These are phyloP conservation scores for Termitomyces sp. DNA, from an alignment of 768 basidiomycete genomes.

Conservation along the genomic window DNA sequence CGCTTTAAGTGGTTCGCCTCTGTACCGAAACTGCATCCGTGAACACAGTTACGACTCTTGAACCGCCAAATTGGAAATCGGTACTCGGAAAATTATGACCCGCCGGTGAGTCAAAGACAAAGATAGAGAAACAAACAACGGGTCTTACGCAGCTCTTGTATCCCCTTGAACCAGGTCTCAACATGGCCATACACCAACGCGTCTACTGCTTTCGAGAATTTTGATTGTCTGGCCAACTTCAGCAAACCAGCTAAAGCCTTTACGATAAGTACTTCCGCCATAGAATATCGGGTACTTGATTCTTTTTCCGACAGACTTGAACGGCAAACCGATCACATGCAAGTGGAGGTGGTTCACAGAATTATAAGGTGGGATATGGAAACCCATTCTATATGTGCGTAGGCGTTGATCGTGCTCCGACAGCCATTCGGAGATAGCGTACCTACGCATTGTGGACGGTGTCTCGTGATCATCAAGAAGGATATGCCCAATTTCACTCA, in stretches of 20 bases:
- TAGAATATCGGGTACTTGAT: constrained; percentile 44
- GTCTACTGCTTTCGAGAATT: constrained; percentile 50
- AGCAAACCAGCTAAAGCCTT: constrained; percentile 72
- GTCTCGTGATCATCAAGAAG: constrained; percentile 44
- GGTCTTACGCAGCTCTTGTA: background rate
- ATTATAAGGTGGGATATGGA: constrained; percentile 77
- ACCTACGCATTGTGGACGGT: constrained; percentile 42
- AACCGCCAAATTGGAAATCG: background rate
- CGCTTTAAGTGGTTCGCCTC: background rate
- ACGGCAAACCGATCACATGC: constrained; percentile 68
- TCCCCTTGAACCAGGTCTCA: constrained; percentile 13
- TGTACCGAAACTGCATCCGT: background rate
- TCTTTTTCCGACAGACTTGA: constrained; percentile 31
- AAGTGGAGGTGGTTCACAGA: constrained; percentile 70
- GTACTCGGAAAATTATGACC: background rate
- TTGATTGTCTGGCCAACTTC: constrained; percentile 53
- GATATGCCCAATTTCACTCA: constrained; percentile 39
- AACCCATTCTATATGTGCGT: constrained; percentile 53
- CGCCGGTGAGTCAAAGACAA: background rate
- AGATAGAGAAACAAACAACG: background rate
- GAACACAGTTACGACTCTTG: background rate
- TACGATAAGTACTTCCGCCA: constrained; percentile 36
- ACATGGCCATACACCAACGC: constrained; percentile 46
- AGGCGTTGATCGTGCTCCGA: constrained; percentile 5
- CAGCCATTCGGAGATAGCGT: background rate